Evolutionary conservation across 176 grass and related monocot genomes (phyloP).

Genomic region (Paspalum notatum): DNA sequence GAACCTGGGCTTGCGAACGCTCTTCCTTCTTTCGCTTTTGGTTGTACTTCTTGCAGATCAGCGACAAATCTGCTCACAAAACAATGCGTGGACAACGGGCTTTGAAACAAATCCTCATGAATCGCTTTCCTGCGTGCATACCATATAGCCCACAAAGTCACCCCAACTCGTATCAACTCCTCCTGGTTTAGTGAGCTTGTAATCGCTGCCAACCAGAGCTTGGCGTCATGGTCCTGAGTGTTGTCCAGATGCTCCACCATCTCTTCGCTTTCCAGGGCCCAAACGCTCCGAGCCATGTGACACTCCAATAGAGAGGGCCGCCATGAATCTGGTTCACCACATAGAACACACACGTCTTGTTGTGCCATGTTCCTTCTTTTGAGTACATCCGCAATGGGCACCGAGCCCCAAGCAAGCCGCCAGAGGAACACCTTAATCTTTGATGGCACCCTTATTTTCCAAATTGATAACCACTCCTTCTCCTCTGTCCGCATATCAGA

Average conservation of each 20-base stretch:
- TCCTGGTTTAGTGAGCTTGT: no score
- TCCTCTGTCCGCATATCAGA: not conserved
- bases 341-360: accelerated
- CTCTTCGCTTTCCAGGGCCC: not conserved
- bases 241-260: not conserved
- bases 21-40: no score
- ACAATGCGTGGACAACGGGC: not conserved
- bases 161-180: not conserved
- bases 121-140: not conserved
- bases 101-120: not conserved
- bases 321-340: not conserved
- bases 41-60: no score
- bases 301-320: not conserved
- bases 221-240: not conserved
- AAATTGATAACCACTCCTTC: not conserved
- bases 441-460: not conserved
- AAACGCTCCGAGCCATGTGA: not conserved
- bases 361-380: not conserved
- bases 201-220: not conserved
- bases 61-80: not conserved
- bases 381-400: not conserved
- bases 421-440: no score
- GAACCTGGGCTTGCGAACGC: no score
- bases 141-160: not conserved
- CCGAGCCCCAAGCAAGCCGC: no score